Evolutionary conservation across 176 grass and related monocot genomes (phyloP), one percentile per base, ranked within the genome.

Genomic region (Tillandsia fasciculata): DNA sequence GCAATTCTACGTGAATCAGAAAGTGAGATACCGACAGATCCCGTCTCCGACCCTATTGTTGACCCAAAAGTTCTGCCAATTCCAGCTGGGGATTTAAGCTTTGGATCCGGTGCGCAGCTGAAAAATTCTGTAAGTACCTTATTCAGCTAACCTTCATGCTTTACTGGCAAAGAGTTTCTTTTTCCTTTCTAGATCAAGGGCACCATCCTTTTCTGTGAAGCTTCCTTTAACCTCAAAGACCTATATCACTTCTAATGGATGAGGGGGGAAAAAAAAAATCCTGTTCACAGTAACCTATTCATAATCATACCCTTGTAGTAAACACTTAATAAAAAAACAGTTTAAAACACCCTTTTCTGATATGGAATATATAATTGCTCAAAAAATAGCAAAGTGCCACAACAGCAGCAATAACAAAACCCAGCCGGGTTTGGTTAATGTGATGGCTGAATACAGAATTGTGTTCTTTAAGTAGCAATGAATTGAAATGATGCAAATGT

Each of bases 1-100:
- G 89, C 90, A 67, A 99, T 99, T 80, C 81, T 99, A 69, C 90
- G 95, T 61, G 95, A 94, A 85, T 88, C 90, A 67, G 82, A 80
- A 58, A 53, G 22, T 26, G 84, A 99, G 82, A 79, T 84, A 80
- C 95, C 90, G 68, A 99, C 87, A 51, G 90, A 99, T 82, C 95
- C 95, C 68, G 81, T 99, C 57, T 94, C 90, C 17, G 95, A 99
- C 73, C 95, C 95, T 49, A 94, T 99, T 67, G 72, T 87, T 67
- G 82, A 99, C 63, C 72, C 82, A 52, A 94, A 82, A 78, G 95
- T 94, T 67, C 84, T 99, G 65, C 95, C 95, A 65, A 99, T 94
- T 82, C 80, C 82, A 80, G 84, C 89, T 73, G 79, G 95, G 70
- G 77, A 99, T 84, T 79, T 94, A 79, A 94, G 87, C 83, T 99